Evolutionary conservation across 2,329 filamentous ascomycete species (phyloP), one percentile per base, ranked within the genome.

Genomic region (Sporothrix curviconia): DNA sequence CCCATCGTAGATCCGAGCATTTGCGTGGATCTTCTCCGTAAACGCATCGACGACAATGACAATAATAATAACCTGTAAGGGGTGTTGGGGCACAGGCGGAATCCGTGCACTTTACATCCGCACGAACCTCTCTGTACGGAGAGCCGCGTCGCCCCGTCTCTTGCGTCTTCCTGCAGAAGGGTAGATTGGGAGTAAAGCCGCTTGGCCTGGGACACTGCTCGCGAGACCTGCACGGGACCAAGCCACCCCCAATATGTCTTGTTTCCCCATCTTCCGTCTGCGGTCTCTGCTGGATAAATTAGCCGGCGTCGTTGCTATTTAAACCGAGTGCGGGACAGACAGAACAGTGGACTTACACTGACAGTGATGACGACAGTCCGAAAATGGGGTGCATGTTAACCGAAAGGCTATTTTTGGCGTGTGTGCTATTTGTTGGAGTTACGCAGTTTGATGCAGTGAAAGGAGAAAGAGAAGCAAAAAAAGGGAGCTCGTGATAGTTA

Each of bases 1-100:
- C 15, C n/a, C 19, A 22, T 42, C 50, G 36, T 53, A 53, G 50
- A 53, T 53, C 50, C 36, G 24, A 42, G 30, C 25, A 37, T 51
- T 14, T 39, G 47, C 19, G 47, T 51, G 47, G 32, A 19, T 28
- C 47, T 17, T 14, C 12, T 37, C 34, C 32, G 44, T n/a, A 1
- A 30, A 28, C 22, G 14, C 12, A 17, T 28, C 15, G 42, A 28
- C 3, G 14, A n/a, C n/a, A n/a, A n/a, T n/a, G n/a, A n/a, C n/a
- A n/a, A n/a, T n/a, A n/a, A n/a, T n/a, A n/a, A n/a, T n/a, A n/a
- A n/a, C n/a, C n/a, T n/a, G n/a, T n/a, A n/a, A n/a, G n/a, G n/a
- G n/a, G n/a, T n/a, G n/a, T n/a, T n/a, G n/a, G n/a, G 30, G 12
- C 34, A 36, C 36, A 36, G 36, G 19, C 49, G 39, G 50, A 34